Base-by-base conservation (phyloP, 176 grass and related monocot species). In the Rhipidocladum racemiflorum region DNA sequence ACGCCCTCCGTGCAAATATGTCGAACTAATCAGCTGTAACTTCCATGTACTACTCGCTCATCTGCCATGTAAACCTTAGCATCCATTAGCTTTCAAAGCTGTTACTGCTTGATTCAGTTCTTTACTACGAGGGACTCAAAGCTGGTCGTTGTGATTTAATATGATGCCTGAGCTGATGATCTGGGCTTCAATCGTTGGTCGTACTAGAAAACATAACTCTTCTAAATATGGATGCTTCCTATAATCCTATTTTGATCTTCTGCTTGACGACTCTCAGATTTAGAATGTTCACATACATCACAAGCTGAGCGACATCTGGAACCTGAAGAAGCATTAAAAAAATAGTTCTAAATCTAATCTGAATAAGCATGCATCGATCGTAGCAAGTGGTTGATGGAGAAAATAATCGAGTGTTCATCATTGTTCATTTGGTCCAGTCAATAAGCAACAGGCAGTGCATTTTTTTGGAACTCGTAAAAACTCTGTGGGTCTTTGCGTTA, bases 21-120 rank as follows among this genome's bases (percentile, higher is more conserved):
- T 84, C 83, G 74, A 88, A 78, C 66, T 67, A 57, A 78, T 78
- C 80, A 65, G 86, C 25, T 83, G 80, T 78, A 88, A 70, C 70
- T 70, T 69, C 24, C 61, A 70, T 77, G 76, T 45, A 89, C 48
- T 46, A 39, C 14, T 29, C 11, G 65, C 39, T 61, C 25, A 49
- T 82, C 72, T 76, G 15, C 39, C 48, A 68, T 79, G 76, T 75
- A 40, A 79, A 68, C 87, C 40, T 18, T 62, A 43, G 48, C 63
- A 39, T 71, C n/a, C 57, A 48, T 57, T 35, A 43, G 9, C 70
- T 21, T 51, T 40, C 24, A 12, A 62, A 65, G 42, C 20, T 89
- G 63, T 59, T 30, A 56, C 36, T 36, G 36, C 6, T 43, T 44
- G 67, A 65, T 17, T 73, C 36, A 2, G 60, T 30, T 74, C 61